Base-by-base conservation (phyloP, 306 rosid species). In the Sicyos edulis region DNA sequence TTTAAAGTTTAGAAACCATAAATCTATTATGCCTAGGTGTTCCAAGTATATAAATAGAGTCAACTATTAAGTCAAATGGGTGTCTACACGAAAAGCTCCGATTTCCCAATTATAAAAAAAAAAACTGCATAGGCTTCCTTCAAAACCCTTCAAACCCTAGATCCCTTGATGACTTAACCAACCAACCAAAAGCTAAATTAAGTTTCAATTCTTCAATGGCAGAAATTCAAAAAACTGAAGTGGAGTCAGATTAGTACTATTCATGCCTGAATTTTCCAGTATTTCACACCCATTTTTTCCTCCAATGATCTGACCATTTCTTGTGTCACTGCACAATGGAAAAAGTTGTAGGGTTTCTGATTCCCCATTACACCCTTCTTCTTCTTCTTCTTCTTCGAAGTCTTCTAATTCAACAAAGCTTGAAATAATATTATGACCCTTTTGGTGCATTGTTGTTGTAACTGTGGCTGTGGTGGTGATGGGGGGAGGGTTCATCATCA, bases 271-370 rank as follows among this genome's bases (percentile, higher is more conserved):
- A 20, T 2, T 68, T 50, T 9, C 58, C 4, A 84, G 82, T 71
- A 77, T 79, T 54, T 83, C 84, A 32, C 80, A 17, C 8, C 15
- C 49, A 81, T 86, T 82, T 57, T 84, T 82, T 10, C 84, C 78
- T 75, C 80, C 40, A 52, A 55, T 77, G 22, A 55, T 78, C 68
- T 17, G 58, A 24, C 72, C 66, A 63, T 72, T 77, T 59, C 67
- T 56, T n/a, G 54, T 75, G 1, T 59, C 82, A 12, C 89, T 88
- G 76, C 89, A 74, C 5, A 86, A 80, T 0, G 97, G 97, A 75
- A 92, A 92, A 57, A 92, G 96, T 76, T 88, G 84, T 54, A 92
- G 96, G 74, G 97, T 92, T 85, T 85, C 68, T 56, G 37, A 32
- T 32, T 32, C 37, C 37, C 37, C 37, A 32, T 32, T 32, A 59